Evolutionary conservation across 2,329 filamentous ascomycete species (phyloP), one percentile per base, ranked within the genome.

Genomic region (Penicillium sp.): DNA sequence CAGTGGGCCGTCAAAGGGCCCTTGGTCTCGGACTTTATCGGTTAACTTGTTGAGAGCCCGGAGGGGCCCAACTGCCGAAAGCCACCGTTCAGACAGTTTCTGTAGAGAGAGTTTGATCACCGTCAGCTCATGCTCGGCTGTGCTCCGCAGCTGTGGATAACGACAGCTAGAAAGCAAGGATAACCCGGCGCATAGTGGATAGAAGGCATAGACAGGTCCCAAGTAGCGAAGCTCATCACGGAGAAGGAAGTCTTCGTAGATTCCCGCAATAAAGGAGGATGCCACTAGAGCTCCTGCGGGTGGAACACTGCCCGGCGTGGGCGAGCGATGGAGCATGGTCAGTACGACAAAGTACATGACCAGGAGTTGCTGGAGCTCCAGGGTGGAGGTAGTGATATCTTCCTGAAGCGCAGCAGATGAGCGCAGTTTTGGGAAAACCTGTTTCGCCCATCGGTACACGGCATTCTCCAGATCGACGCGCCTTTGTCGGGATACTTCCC

Each of bases 181-280:
- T 29, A 73, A 59, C 0, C 71, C 71, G 2, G 71, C 69, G 10
- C 66, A 67, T 3, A 73, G 61, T 13, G 67, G 68, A 44, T 73
- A 73, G 53, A 74, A 72, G 3, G 71, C 70, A 46, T 69, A 73
- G 3, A 72, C 69, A 0, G 71, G 69, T 0, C 70, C 71, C 1
- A 73, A 55, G 24, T 68, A 72, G 20, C 68, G 66, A 9, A 74
- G 62, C 42, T 75, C 70, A 44, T 72, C 70, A 0, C 68, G 60
- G 20, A 70, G 65, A 20, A 74, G 65, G 40, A 74, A 70, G 37
- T 72, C 68, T 44, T 73, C 70, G 25, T 71, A 73, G 1, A 75
- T 70, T 0, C 72, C 70, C 0, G 68, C 70, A 23, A 74, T 62
- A 42, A 69, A 73, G 0, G 71, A 73, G 0, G 72, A 71, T 6